Evolutionary conservation across 352 stramenopile genomes (phyloP), one percentile per base, ranked within the genome.

Genomic region (Phytophthora colocasiae): DNA sequence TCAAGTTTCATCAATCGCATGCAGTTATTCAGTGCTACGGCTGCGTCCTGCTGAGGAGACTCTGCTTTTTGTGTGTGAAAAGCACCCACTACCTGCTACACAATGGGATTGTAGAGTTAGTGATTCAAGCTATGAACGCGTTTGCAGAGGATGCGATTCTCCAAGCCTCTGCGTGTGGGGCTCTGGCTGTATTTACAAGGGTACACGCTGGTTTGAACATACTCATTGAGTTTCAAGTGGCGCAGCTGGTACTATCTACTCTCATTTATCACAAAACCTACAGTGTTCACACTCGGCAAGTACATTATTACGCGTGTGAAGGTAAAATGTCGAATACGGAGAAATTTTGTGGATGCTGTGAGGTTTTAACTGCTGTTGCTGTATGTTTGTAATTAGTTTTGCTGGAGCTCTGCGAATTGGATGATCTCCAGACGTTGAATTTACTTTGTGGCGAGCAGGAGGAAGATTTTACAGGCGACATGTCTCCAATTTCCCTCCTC

Each of bases 251-350:
- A 24, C 60, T 95, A 27, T 71, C 81, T 10, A 91, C 84, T 8
- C 72, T 93, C 32, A 73, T 89, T n/a, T 81, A 79, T 34, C 87
- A 95, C 74, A 91, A 93, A 58, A 80, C 78, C 0, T 93, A 93
- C 59, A 93, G 83, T 48, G 81, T 93, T 4, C 85, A 95, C 71
- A 93, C 87, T 2, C 83, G 87, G 0, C 87, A 95, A 69, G 85
- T 95, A 12, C 85, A 93, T 45, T 95, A 91, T 71, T 93, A 93
- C 54, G 84, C 82, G 1, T 89, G 80, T 34, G 85, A 95, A 90
- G 82, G 80, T 89, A 73, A 44, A 32, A 11, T 41, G 5, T 26
- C 14, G 11, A 31, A 40, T 12, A 17, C 47, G 15, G n/a, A 17
- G 45, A 17, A 47, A 6, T 7, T 40, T 36, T 19, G 14, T 36